Evolutionary conservation across 164 flowering plant species (phyloP).

Genomic region (Saururus chinensis): DNA sequence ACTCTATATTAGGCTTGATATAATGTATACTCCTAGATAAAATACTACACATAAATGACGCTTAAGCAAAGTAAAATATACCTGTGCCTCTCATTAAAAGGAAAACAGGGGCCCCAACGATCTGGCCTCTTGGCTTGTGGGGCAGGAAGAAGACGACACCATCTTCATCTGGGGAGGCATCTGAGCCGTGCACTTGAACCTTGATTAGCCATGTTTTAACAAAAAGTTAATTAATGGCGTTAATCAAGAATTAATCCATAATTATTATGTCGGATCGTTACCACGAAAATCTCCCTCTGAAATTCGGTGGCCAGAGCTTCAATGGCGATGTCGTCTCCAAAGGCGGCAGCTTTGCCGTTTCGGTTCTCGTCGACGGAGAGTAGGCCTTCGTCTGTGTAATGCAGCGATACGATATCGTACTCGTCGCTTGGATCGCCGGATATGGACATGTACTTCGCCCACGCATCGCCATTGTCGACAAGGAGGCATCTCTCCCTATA

Average conservation of each 20-base stretch:
- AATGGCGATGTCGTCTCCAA: slow-evolving; percentile 17
- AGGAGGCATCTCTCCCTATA: slow-evolving; percentile 11
- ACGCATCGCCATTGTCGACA: slow-evolving; percentile 11
- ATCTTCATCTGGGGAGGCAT: slow-evolving; percentile 76
- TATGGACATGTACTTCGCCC: slow-evolving; percentile 14
- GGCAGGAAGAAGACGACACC: slow-evolving; percentile 18
- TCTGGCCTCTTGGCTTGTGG: slow-evolving; percentile 44
- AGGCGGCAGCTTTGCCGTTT: slow-evolving; percentile 14
- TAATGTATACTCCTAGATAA: too few species aligned
- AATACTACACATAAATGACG: too few species aligned
- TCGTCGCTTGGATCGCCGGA: slow-evolving; percentile 7
- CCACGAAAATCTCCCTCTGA: slow-evolving; percentile 12
- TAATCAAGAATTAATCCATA: not conserved
- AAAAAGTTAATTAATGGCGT: not conserved
- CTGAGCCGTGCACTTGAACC: slow-evolving; percentile 90
- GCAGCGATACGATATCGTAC: slow-evolving; percentile 13
- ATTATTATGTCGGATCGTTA: not conserved
- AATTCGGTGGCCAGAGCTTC: slow-evolving; percentile 13
- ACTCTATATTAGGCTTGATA: too few species aligned
- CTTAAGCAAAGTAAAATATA: too few species aligned
- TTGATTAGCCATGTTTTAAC: slow-evolving; percentile 3
- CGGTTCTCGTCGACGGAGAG: slow-evolving; percentile 14
- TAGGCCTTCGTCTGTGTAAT: slow-evolving; percentile 13
- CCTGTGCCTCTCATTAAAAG: slow-evolving; percentile 94
- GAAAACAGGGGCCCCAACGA: slow-evolving; percentile 54